phyloP scores from a whole-genome alignment of 192 early-diverging fungal species.

The Backusella tarrabulga region DNA sequence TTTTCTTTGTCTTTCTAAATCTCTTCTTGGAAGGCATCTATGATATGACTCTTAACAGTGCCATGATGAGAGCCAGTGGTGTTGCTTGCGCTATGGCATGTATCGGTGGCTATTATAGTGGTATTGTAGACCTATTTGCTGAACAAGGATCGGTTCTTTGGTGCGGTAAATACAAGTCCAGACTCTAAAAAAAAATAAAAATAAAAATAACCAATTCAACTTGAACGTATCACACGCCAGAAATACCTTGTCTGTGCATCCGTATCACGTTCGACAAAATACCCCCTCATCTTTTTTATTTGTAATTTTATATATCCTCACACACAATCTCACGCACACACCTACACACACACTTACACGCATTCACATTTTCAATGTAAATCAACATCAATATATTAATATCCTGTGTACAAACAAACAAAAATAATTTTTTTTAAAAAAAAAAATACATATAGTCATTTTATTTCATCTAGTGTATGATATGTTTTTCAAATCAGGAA shows the following conservation, averaged over 20 bases:
- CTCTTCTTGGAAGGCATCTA: constrained; percentile 17
- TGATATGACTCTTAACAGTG: neutral
- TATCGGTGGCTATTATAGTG: constrained; percentile 30
- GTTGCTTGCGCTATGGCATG: constrained; percentile 25
- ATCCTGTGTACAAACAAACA: constrained; percentile 1
- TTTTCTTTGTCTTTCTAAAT: constrained; percentile 27
- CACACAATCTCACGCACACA: neutral
- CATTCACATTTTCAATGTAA: constrained; percentile 1
- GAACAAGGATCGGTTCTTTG: constrained; percentile 24
- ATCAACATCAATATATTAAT: constrained; percentile 1
- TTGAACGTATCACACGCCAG: neutral
- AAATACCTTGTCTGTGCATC: neutral
- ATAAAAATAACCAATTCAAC: neutral
- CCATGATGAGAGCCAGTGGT: constrained; percentile 21
- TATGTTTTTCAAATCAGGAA: neutral
- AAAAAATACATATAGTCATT: neutral
- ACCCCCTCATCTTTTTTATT: neutral
- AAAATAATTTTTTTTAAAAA: neutral
- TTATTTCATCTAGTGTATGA: neutral
- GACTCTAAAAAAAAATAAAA: neutral
- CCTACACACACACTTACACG: neutral
- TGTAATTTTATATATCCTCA: constrained; percentile 6
- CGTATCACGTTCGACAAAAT: neutral
- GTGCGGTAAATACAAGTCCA: constrained; percentile 19
- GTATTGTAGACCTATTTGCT: constrained; percentile 31